phyloP scores from a whole-genome alignment of 331 rosid species.

The Quercus tomentella region DNA sequence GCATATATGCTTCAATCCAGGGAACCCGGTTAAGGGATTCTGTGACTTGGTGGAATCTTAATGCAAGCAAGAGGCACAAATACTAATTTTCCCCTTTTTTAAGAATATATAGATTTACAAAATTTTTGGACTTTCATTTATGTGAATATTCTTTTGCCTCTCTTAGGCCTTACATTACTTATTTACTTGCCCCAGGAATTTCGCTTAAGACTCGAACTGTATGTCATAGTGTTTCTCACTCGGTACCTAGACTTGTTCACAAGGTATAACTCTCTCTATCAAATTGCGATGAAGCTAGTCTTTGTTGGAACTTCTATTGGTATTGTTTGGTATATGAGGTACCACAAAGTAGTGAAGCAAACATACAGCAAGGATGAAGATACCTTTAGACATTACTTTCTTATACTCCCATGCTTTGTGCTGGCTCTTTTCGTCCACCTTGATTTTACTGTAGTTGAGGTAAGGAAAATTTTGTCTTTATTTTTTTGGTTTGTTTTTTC shows the following conservation, averaged over 20 bases:
- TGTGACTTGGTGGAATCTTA: too few relatives aligned
- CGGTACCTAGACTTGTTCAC: constrained; percentile 34
- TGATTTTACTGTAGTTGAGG: constrained; percentile 12
- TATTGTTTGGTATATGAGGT: constrained; percentile 38
- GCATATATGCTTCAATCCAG: too few relatives aligned
- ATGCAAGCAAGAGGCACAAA: too few relatives aligned
- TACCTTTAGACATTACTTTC: constrained; percentile 28
- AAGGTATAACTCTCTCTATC: constrained; percentile 23
- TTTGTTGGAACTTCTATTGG: constrained; percentile 29
- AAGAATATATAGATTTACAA: too few relatives aligned
- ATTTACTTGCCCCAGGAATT: constrained; percentile 25
- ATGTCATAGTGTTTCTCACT: constrained; percentile 29
- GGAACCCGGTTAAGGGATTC: too few relatives aligned
- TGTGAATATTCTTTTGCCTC: background rate
- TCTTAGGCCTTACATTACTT: background rate
- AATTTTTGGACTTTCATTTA: too few relatives aligned
- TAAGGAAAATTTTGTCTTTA: background rate
- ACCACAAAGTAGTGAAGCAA: constrained; percentile 38
- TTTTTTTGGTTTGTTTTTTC: background rate
- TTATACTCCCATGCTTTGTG: constrained; percentile 11
- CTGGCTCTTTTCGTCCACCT: constrained; percentile 23
- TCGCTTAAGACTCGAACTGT: constrained; percentile 42
- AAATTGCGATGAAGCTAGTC: constrained; percentile 18
- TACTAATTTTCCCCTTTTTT: too few relatives aligned
- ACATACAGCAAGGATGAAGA: constrained; percentile 34